Conservation (phyloP, 2,329 filamentous ascomycete genomes). For the Periglandula ipomoeae region DNA sequence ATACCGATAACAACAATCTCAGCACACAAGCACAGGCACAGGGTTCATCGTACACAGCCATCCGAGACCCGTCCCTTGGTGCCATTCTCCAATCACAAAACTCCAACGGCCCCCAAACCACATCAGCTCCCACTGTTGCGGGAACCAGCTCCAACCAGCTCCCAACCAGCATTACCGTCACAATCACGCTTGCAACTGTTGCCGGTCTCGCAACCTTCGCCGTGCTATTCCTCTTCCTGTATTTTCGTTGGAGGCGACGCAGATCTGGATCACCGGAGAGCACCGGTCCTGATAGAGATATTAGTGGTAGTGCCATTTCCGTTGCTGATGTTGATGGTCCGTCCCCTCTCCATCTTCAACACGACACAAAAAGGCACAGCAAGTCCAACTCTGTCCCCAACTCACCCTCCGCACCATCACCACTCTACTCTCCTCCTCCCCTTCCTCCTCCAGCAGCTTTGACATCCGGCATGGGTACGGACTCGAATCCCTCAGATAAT, state of each 20-base stretch:
- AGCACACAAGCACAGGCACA: too few species aligned
- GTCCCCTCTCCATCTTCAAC: not conserved
- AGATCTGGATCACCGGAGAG: not conserved
- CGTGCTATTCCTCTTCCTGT: not conserved
- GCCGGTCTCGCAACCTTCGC: not conserved
- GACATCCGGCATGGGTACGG: not conserved
- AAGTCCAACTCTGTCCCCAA: not conserved
- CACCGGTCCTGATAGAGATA: not conserved
- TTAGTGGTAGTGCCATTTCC: not conserved
- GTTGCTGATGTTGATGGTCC: not conserved
- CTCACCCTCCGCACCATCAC: not conserved
- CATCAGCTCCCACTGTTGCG: not conserved
- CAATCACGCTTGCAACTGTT: constrained; percentile 2
- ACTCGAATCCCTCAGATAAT: not conserved
- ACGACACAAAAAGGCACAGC: not conserved
- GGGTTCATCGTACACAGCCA: not conserved
- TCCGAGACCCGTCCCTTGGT: constrained; percentile 3
- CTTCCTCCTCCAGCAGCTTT: not conserved
- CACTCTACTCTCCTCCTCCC: not conserved
- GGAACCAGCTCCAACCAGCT: not conserved
- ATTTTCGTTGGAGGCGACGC: not conserved
- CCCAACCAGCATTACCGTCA: not conserved
- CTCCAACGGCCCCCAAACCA: not conserved
- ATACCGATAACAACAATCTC: not conserved
- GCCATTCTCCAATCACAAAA: not conserved